Base-by-base conservation (phyloP, 2,329 filamentous ascomycete species). In the Claviceps arundinis region DNA sequence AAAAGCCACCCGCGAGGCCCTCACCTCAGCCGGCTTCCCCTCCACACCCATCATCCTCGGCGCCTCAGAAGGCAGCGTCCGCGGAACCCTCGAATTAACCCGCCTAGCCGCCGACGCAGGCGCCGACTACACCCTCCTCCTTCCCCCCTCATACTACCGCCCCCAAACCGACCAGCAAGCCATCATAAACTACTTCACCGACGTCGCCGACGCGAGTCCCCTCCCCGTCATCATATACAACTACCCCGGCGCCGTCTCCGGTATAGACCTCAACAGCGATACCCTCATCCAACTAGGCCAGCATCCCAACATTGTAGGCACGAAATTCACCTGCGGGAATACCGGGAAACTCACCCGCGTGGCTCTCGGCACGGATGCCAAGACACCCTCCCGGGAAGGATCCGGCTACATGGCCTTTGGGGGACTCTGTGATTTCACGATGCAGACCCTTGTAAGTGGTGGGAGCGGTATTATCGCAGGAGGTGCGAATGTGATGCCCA, bases 321-420 rank as follows among this genome's bases (percentile, higher is more conserved):
- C 87, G 52, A 95, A 95, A 68, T 94, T 95, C 74, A 95, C 89
- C 42, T 94, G 88, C 65, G 89, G 87, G 58, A 93, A 88, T 73
- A 93, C 87, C 1, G 89, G 89, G 57, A 95, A 94, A 71, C 77
- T 94, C 58, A 91, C 88, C 13, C 82, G 89, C 37, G 87, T 95
- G 4, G 87, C 88, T 6, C 69, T 77, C 14, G 87, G 81, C 46
- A 81, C 84, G 47, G 72, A 85, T 60, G 87, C 88, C 53, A 80
- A 82, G 66, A 89, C 84, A 0, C 81, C 84, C 11, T 70, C 65
- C 54, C 64, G 69, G 7, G 71, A 76, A 55, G 80, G 79, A 37
- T 78, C 74, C 19, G 81, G 80, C 11, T 94, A 90, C 73, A 85
- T 93, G 78, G 88, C 87, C 19, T 89, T 93, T 63, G 88, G 88